A percentile compares a stretch with the other conserved stretches of the same genome.
Conservation (phyloP, 2,329 filamentous ascomycete species). For the Sporothrix dimorphospora region DNA sequence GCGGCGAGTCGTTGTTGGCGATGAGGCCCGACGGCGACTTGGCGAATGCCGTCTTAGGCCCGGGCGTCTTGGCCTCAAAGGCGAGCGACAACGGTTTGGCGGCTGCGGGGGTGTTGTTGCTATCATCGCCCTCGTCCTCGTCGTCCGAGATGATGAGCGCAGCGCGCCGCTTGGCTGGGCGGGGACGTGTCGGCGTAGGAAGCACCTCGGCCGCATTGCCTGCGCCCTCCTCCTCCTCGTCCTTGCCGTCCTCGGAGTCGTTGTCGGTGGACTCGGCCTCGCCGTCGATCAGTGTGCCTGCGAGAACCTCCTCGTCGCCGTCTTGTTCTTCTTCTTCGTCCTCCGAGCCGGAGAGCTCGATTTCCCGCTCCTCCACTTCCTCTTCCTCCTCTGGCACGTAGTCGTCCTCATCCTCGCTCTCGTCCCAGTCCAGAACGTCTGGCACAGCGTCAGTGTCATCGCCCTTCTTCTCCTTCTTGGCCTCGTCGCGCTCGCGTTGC, state of each 20-base stretch:
- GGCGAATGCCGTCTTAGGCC: slow-evolving; percentile 46
- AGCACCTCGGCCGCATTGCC: not conserved
- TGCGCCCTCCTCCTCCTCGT: slow-evolving; percentile 32
- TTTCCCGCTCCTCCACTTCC: slow-evolving; percentile 26
- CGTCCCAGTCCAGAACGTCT: slow-evolving; percentile 32
- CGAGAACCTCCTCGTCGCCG: slow-evolving; percentile 39
- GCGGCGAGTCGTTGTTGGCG: slow-evolving; percentile 52
- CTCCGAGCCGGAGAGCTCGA: slow-evolving; percentile 26
- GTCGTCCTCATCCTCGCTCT: slow-evolving; percentile 49
- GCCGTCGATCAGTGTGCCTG: slow-evolving; percentile 30
- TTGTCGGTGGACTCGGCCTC: slow-evolving; percentile 35
- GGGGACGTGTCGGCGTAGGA: slow-evolving; percentile 33
- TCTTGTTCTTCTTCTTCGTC: slow-evolving; percentile 28
- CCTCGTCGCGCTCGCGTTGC: slow-evolving; percentile 72
- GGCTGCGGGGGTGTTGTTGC: not conserved
- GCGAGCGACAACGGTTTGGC: not conserved
- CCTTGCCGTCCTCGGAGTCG: slow-evolving; percentile 42
- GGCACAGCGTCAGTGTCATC: slow-evolving; percentile 58
- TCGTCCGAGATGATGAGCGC: slow-evolving; percentile 64
- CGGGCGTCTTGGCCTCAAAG: slow-evolving; percentile 49
- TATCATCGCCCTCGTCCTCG: slow-evolving; percentile 59
- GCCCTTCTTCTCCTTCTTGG: slow-evolving; percentile 64
- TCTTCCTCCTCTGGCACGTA: slow-evolving; percentile 27
- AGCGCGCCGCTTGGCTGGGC: slow-evolving; percentile 55
- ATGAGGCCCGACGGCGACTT: slow-evolving; percentile 47